Evolutionary conservation across 2,329 filamentous ascomycete species (phyloP).

Genomic region (Hymenoscyphus salicellus): DNA sequence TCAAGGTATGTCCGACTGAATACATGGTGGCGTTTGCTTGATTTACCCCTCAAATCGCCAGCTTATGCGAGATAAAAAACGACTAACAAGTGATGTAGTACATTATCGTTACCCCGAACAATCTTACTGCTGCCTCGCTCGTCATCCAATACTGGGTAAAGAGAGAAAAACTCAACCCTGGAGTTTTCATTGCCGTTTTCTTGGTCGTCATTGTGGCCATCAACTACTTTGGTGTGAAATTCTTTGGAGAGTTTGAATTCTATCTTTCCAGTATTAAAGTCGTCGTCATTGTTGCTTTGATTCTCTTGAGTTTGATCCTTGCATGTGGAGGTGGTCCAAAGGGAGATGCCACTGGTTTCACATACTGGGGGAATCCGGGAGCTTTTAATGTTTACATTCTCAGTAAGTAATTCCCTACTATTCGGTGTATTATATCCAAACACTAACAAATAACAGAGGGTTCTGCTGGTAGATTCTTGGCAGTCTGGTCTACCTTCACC

Average conservation of each 20-base stretch:
- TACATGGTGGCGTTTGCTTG: not conserved
- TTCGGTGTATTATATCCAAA: not conserved
- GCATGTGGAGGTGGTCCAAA: slow-evolving; percentile 64
- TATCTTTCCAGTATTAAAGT: slow-evolving; percentile 66
- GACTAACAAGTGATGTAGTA: slow-evolving; percentile 44
- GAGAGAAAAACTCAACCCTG: slow-evolving; percentile 64
- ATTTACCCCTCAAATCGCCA: not conserved
- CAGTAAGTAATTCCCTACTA: slow-evolving; percentile 44
- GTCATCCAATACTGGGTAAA: slow-evolving; percentile 76
- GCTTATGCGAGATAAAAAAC: not conserved
- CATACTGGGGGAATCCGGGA: slow-evolving; percentile 48
- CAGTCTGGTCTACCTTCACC: slow-evolving; percentile 50
- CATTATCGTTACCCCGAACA: slow-evolving; percentile 81
- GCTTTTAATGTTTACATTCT: slow-evolving; percentile 42
- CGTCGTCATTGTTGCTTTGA: slow-evolving; percentile 62
- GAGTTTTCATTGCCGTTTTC: slow-evolving; percentile 75
- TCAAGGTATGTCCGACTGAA: slow-evolving; percentile 23
- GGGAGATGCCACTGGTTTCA: slow-evolving; percentile 48
- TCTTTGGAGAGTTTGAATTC: slow-evolving; percentile 49
- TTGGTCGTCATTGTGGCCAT: slow-evolving; percentile 60
- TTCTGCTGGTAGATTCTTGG: slow-evolving; percentile 53
- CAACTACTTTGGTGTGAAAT: slow-evolving; percentile 55
- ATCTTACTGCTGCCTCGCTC: slow-evolving; percentile 73
- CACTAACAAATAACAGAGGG: slow-evolving; percentile 30
- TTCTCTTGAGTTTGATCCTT: slow-evolving; percentile 62